Evolutionary conservation across 2,329 filamentous ascomycete species (phyloP), one percentile per base, ranked within the genome.

Genomic region (Botrytis tulipae): DNA sequence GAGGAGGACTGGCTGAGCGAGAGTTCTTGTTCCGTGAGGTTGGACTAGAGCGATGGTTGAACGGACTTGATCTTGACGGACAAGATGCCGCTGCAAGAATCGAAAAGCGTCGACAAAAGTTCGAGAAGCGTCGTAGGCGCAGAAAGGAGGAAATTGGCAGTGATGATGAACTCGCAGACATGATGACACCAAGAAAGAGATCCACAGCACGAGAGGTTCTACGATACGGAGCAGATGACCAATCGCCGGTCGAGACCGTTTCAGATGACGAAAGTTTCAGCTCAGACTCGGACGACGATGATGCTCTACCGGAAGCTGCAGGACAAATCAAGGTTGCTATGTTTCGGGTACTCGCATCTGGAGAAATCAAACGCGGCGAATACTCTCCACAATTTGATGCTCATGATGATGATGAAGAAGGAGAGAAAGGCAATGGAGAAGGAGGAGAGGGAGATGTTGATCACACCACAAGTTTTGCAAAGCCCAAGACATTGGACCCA

Each of bases 251-350:
- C 37, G 93, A 96, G 81, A 88, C 87, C 74, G 82, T 91, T 37
- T 89, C 86, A 14, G 85, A 89, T 16, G 83, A 85, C 65, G 87
- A 93, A 57, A 92, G 92, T 75, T 92, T 91, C 32, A 90, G 91
- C 80, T 94, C 92, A 3, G 88, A 94, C 75, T 92, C 89, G 25
- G 83, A 85, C 67, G 70, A 66, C n/a, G 93, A 95, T 78, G 94
- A 98, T 82, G 93, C 95, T 78, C 93, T 93, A 1, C 94, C 95
- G 20, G 96, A 98, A 85, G 94, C 96, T 18, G 93, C 96, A 8
- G 96, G 96, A 16, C 96, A 99, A 84, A 99, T 99, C 85, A 98
- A 98, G 84, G 94, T 99, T 29, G 94, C 95, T 76, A 90, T 99
- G 84, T 98, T 98, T 83, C 91, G 96, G 42, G 96, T 99, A 14